These are phyloP conservation scores for Phaeosphaeria sp. DNA, from an alignment of 2,329 filamentous ascomycete genomes.

Conservation along the genomic window DNA sequence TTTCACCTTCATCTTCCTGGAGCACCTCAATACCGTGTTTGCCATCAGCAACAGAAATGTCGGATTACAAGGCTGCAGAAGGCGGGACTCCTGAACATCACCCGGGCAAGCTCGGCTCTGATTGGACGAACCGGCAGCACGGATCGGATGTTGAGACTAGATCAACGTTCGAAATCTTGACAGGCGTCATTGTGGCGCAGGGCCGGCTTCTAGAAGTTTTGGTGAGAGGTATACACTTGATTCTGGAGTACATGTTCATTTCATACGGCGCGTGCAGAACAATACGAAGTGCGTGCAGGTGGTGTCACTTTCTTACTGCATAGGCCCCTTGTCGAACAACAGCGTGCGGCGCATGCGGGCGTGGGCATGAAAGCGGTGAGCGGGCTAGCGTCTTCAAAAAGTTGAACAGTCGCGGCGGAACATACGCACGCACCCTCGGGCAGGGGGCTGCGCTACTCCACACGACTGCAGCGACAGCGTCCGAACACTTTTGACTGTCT, in stretches of 20 bases:
- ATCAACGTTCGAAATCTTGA: background rate
- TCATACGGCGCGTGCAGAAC: background rate
- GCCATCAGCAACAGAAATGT: too few relatives aligned
- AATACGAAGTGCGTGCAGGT: background rate
- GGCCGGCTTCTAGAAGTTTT: background rate
- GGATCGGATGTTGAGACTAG: background rate
- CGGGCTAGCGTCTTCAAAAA: conserved; percentile 26
- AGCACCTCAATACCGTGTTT: too few relatives aligned
- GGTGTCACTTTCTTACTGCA: background rate
- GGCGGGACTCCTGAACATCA: background rate
- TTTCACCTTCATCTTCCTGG: too few relatives aligned
- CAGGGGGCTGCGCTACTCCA: conserved; percentile 12
- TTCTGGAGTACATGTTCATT: background rate
- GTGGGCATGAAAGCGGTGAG: conserved; percentile 19
- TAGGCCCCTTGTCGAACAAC: background rate
- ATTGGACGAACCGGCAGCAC: background rate
- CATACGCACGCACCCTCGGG: conserved; percentile 14
- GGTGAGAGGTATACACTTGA: background rate
- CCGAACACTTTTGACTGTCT: background rate
- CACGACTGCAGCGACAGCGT: background rate
- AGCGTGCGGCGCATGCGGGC: background rate
- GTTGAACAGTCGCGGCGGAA: background rate
- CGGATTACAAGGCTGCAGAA: background rate
- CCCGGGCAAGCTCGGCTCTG: background rate
- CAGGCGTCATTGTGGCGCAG: background rate